Percentiles rank a stretch among this genome's conserved stretches.
Evolutionary conservation across 257 asterid species (phyloP).

Genomic region (Capsicum baccatum): DNA sequence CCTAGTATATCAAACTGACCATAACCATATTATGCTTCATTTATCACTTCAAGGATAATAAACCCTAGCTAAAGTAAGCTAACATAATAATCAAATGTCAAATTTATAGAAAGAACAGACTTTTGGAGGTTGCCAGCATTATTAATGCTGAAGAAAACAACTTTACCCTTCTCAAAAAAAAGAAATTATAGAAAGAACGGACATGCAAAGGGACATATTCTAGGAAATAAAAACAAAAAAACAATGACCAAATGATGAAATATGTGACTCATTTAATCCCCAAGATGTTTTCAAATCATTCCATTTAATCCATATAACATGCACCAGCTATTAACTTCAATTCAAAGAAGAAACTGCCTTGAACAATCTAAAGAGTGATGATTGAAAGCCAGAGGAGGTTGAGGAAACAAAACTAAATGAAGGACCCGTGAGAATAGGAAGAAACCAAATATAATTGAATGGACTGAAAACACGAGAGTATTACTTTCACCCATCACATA

Average conservation of each 20-base stretch:
- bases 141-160: too few relatives aligned
- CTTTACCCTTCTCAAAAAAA: too few relatives aligned
- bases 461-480: constrained; percentile 15
- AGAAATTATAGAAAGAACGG: not conserved
- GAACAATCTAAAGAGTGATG: not conserved
- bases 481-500: not conserved
- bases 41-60: constrained; percentile 27
- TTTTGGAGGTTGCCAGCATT: too few relatives aligned
- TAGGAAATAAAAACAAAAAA: not conserved
- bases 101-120: constrained; percentile 13
- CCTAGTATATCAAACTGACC: constrained; percentile 12
- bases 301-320: not conserved
- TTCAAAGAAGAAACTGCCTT: constrained; percentile 22
- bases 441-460: constrained; percentile 5
- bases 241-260: not conserved
- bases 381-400: not conserved
- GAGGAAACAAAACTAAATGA: constrained; percentile 17
- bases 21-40: not conserved
- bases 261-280: not conserved
- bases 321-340: constrained; percentile 5
- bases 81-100: not conserved
- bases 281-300: not conserved
- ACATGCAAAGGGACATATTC: not conserved
- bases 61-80: constrained; percentile 12
- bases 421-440: not conserved